A percentile compares a stretch with the other conserved stretches of the same genome.
Evolutionary conservation across 1,139 yeast genomes (phyloP).

Genomic region (Nakaseomyces uthaithaninus): DNA sequence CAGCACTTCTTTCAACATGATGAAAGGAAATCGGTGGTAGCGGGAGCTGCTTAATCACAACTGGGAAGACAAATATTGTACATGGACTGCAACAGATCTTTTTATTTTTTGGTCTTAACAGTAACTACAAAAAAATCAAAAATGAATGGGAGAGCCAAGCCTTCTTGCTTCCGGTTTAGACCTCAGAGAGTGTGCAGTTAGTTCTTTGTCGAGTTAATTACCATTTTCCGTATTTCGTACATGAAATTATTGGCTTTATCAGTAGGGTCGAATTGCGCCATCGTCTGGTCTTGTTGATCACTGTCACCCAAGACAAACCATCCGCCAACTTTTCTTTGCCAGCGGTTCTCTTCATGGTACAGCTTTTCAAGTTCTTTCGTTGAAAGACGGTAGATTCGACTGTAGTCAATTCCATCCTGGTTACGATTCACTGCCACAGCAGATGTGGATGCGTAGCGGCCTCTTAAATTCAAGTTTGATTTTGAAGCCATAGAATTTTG

Average conservation of each 20-base stretch:
- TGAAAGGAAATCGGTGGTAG: too few relatives aligned
- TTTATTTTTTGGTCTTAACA: too few relatives aligned
- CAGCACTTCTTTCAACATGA: too few relatives aligned
- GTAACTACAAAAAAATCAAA: too few relatives aligned
- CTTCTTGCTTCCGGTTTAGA: neutral
- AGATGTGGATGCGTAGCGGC: conserved; percentile 5
- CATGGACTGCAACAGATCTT: too few relatives aligned
- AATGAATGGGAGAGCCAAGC: neutral
- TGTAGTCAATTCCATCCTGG: conserved; percentile 10
- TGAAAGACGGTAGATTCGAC: conserved; percentile 19
- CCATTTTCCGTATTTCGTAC: conserved; percentile 33
- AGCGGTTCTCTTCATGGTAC: conserved; percentile 31
- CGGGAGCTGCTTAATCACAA: too few relatives aligned
- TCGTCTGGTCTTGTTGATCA: conserved; percentile 5
- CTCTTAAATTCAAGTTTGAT: neutral
- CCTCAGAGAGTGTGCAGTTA: conserved; percentile 6
- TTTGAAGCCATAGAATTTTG: neutral
- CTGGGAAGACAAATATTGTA: too few relatives aligned
- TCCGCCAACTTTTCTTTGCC: conserved; percentile 28
- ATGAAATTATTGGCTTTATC: conserved; percentile 18
- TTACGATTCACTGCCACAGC: conserved; percentile 11
- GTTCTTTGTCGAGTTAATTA: conserved; percentile 27
- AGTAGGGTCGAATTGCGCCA: conserved; percentile 4
- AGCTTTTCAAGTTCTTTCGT: conserved; percentile 26
- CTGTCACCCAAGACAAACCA: conserved; percentile 26